A percentile compares a stretch with the other conserved stretches of the same genome.
Conservation (phyloP, 2,329 filamentous ascomycete species). For the Mycosphaerella sp. region DNA sequence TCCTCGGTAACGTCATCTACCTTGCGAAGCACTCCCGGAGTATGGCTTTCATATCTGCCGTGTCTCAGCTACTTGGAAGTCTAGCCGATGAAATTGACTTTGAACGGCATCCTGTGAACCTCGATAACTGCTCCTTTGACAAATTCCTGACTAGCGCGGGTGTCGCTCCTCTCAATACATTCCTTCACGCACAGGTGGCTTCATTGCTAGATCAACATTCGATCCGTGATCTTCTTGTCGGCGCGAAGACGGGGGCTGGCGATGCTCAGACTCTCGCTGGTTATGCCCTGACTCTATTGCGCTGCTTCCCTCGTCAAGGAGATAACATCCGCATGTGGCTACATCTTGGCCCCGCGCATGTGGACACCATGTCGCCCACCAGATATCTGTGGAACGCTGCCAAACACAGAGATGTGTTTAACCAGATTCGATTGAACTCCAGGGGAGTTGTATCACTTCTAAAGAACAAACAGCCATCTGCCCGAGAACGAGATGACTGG, state of each 20-base stretch:
- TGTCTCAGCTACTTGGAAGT: constrained; percentile 52
- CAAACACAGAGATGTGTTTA: constrained; percentile 52
- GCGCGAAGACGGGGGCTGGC: constrained; percentile 28
- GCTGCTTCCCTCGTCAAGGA: constrained; percentile 72
- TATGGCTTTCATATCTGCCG: constrained; percentile 48
- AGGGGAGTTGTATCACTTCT: constrained; percentile 54
- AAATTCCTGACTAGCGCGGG: constrained; percentile 42
- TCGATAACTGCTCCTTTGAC: constrained; percentile 33
- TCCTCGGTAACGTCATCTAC: constrained; percentile 55
- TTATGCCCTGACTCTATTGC: constrained; percentile 77
- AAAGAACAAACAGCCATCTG: constrained; percentile 31
- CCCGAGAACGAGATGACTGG: constrained; percentile 62
- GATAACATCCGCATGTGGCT: constrained; percentile 95
- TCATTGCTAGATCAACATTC: constrained; percentile 70
- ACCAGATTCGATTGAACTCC: constrained; percentile 51
- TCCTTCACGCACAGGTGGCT: constrained; percentile 60
- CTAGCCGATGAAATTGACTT: constrained; percentile 53
- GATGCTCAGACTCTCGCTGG: constrained; percentile 72
- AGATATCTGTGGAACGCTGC: constrained; percentile 78
- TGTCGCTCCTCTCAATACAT: constrained; percentile 33
- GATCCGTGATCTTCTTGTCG: constrained; percentile 48
- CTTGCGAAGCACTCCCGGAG: constrained; percentile 20
- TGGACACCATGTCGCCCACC: constrained; percentile 55
- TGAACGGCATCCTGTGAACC: constrained; percentile 34
- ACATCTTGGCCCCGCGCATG: constrained; percentile 57